phyloP scores from a whole-genome alignment of 208 protist species.

The Herpetomonas tarakana region DNA sequence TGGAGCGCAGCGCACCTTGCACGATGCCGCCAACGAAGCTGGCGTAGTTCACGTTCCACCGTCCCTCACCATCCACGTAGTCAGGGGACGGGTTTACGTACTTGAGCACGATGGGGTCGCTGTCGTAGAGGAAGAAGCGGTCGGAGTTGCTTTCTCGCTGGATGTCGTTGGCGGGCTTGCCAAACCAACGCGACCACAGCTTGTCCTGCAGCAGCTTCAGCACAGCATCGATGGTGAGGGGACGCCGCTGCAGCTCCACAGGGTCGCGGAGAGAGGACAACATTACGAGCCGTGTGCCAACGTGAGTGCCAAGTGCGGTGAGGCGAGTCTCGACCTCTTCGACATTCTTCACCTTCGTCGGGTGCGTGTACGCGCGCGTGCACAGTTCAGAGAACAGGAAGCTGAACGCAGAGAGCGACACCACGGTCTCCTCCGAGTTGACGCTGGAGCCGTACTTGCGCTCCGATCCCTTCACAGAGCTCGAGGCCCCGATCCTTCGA shows the following conservation, averaged over 20 bases:
- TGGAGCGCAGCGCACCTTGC: conserved; percentile 67
- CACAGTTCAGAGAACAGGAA: conserved; percentile 87
- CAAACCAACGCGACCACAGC: conserved; percentile 81
- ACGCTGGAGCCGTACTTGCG: conserved; percentile 18
- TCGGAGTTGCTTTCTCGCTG: conserved; percentile 77
- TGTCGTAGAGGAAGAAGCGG: conserved; percentile 81
- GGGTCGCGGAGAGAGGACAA: conserved; percentile 60
- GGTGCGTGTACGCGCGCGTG: conserved; percentile 70
- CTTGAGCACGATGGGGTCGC: conserved; percentile 65
- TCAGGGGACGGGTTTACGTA: conserved; percentile 71
- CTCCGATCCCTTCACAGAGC: conserved; percentile 22
- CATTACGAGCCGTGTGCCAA: conserved; percentile 64
- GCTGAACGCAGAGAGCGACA: conserved; percentile 77
- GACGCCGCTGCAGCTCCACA: conserved; percentile 44
- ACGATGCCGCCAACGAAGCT: conserved; percentile 82
- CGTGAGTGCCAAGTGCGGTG: conserved; percentile 62
- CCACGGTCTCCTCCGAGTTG: conserved; percentile 35
- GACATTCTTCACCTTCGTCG: conserved; percentile 64
- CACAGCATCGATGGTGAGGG: conserved; percentile 56
- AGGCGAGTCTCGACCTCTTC: conserved; percentile 78
- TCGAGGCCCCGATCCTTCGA: not conserved
- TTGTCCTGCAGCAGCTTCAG: conserved; percentile 71
- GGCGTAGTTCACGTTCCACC: conserved; percentile 83
- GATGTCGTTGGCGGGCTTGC: conserved; percentile 65
- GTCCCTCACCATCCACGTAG: conserved; percentile 69